Evolutionary conservation across 495 filamentous ascomycete species (phyloP), one percentile per base, ranked within the genome.

Genomic region (Hyaloscypha hepaticicola): DNA sequence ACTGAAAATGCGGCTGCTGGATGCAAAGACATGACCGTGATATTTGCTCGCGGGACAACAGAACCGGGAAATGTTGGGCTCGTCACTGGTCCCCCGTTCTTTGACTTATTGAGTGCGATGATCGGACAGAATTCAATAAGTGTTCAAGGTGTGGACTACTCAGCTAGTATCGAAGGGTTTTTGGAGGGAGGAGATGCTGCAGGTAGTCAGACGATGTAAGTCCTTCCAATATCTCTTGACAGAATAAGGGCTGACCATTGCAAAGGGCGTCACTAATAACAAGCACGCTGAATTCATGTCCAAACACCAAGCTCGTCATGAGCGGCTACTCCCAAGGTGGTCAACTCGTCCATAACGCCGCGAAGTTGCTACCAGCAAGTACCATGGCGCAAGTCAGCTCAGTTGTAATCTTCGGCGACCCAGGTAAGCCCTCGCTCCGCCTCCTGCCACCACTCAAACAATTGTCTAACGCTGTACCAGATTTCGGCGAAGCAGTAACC

Each of bases 261-360:
- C 5, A 38, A 27, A 66, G 48, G 60, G 59, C 60, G 6, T 29
- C 53, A 0, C 74, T 81, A 25, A 77, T 83, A 29, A 74, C 74
- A 27, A 72, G 77, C 16, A 78, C 80, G 3, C 69, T 80, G 5
- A 67, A 64, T 14, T 72, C 79, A 28, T 88, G 85, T 64, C 84
- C 86, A 3, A 74, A 78, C 34, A 86, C 84, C 60, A 83, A 85
- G 70, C 76, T 88, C 61, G 82, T 85, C 28, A 72, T 87, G 21
- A 78, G 79, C 8, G 85, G 85, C 48, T 88, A 87, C 69, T 85
- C 82, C 1, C 84, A 86, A 69, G 81, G 79, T n/a, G 76, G 76
- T 1, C 78, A 80, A 76, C 75, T 82, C 16, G 77, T 79, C 5
- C 83, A 83, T 73, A 78, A 79, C 50, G 82, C 80, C 3, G 76